phyloP scores from a whole-genome alignment of 2,329 filamentous ascomycete genomes.

The Ploettnerulaceae sp. region DNA sequence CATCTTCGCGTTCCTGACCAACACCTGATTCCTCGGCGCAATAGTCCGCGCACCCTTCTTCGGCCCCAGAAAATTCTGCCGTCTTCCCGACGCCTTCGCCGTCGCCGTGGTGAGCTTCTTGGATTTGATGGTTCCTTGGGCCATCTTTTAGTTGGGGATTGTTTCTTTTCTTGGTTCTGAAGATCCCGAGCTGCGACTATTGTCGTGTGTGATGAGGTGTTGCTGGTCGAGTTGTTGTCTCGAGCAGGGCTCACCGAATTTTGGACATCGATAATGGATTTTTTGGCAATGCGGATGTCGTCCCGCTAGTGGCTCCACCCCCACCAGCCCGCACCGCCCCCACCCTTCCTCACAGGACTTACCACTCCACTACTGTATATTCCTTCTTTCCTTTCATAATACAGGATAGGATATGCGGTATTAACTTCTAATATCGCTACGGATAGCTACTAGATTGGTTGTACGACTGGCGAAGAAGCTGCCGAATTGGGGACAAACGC shows the following conservation, averaged over 20 bases:
- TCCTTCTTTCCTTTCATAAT: no score
- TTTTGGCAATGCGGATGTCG: neutral
- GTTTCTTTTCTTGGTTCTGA: neutral
- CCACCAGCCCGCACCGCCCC: neutral
- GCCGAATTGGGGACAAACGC: no score
- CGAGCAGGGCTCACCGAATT: no score
- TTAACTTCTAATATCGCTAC: no score
- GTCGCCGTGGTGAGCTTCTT: constrained; percentile 29
- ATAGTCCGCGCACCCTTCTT: constrained; percentile 58
- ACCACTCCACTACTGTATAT: no score
- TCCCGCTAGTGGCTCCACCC: neutral
- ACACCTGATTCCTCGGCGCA: constrained; percentile 58
- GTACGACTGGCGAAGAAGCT: no score
- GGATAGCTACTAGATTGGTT: no score
- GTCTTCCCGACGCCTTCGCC: constrained; percentile 24
- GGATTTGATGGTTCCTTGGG: constrained; percentile 33
- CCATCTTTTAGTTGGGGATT: constrained; percentile 22
- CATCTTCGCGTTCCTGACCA: constrained; percentile 57
- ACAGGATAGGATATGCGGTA: no score
- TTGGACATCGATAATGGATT: no score
- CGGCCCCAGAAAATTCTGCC: constrained; percentile 40
- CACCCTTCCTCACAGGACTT: no score
- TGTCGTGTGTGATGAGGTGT: neutral
- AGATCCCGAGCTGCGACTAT: neutral
- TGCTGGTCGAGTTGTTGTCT: neutral